Evolutionary conservation across 2,329 filamentous ascomycete species (phyloP).

Genomic region (Colletotrichum aenigma): DNA sequence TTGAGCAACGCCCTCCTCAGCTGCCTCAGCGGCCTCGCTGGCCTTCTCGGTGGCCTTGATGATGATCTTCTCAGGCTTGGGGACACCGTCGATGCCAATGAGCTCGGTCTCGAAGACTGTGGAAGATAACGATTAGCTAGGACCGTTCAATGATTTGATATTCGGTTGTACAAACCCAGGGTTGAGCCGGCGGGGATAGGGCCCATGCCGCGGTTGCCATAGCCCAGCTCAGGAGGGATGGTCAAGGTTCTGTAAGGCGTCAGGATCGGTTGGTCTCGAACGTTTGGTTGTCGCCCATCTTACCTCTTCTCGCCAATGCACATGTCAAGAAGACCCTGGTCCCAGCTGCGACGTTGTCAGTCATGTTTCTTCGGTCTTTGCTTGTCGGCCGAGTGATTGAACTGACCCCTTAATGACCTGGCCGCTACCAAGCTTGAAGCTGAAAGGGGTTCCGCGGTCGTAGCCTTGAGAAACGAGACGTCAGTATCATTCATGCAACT

Average conservation of each 20-base stretch:
- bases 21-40: slow-evolving; percentile 33
- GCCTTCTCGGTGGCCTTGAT: slow-evolving; percentile 45
- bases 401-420: slow-evolving; percentile 88
- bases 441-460: slow-evolving; percentile 76
- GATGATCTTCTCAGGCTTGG: slow-evolving; percentile 51
- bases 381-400: background rate
- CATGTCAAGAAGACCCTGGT: slow-evolving; percentile 89
- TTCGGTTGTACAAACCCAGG: slow-evolving; percentile 58
- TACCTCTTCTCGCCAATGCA: slow-evolving; percentile 89
- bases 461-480: slow-evolving; percentile 55
- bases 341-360: slow-evolving; percentile 67
- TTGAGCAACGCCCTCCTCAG: slow-evolving; percentile 43
- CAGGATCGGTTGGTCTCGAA: slow-evolving; percentile 3
- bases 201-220: slow-evolving; percentile 76
- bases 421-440: slow-evolving; percentile 78
- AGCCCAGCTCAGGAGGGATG: slow-evolving; percentile 85
- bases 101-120: slow-evolving; percentile 91
- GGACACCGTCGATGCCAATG: slow-evolving; percentile 79
- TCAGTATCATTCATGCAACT: background rate
- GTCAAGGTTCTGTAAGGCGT: slow-evolving; percentile 68
- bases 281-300: slow-evolving; percentile 20
- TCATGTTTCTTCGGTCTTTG: background rate
- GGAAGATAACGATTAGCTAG: background rate
- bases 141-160: background rate
- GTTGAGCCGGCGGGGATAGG: slow-evolving; percentile 85